Conservation (phyloP, 2,329 filamentous ascomycete genomes). For the Fusarium coffeatum region DNA sequence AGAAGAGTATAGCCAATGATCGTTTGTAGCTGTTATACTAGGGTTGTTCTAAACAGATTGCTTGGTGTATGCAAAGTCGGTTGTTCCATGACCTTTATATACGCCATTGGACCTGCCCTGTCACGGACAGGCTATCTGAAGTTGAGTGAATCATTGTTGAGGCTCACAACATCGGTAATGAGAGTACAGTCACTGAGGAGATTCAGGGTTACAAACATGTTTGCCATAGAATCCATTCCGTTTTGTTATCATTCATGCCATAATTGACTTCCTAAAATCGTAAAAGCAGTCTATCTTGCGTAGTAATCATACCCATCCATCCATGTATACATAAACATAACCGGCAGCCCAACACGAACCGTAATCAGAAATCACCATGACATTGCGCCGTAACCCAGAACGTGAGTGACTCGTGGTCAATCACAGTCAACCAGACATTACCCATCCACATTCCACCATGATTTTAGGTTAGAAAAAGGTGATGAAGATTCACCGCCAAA, state of each 20-base stretch:
- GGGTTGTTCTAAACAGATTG: neutral
- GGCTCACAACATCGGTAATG: neutral
- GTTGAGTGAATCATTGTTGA: neutral
- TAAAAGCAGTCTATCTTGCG: slow-evolving; percentile 27
- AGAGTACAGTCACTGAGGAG: neutral
- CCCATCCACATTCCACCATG: slow-evolving; percentile 17
- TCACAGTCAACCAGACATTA: slow-evolving; percentile 22
- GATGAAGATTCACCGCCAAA: slow-evolving; percentile 6
- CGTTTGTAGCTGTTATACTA: neutral
- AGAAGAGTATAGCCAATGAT: neutral
- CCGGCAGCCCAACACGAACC: neutral
- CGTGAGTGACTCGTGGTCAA: slow-evolving; percentile 24
- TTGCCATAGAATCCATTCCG: neutral
- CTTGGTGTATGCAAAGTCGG: neutral
- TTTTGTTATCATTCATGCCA: slow-evolving; percentile 28
- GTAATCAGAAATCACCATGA: slow-evolving; percentile 17
- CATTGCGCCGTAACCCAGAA: slow-evolving; percentile 34
- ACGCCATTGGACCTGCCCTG: neutral
- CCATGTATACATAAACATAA: slow-evolving; percentile 3
- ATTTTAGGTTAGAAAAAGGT: slow-evolving; percentile 11
- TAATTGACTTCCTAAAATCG: slow-evolving; percentile 8
- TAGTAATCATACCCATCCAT: slow-evolving; percentile 5
- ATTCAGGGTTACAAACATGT: neutral
- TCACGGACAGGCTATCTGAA: neutral
- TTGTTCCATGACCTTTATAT: slow-evolving; percentile 9